Evolutionary conservation across 345 rosid genomes (phyloP).

Genomic region (Zanthoxylum bungeanum): DNA sequence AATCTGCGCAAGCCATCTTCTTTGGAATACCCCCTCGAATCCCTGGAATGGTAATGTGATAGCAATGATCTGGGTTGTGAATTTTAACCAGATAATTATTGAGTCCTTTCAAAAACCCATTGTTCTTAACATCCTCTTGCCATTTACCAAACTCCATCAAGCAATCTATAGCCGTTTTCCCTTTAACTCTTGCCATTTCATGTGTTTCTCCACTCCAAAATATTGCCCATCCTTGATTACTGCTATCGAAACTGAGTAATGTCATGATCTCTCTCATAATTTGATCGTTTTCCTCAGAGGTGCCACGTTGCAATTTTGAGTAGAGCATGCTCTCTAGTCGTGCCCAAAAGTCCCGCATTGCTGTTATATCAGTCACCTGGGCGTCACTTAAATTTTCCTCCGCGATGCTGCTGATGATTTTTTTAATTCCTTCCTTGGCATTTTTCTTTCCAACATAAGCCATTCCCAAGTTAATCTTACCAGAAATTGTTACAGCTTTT

Average conservation of each 20-base stretch:
- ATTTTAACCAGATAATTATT: background rate
- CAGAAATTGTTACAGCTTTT: slow-evolving; percentile 3
- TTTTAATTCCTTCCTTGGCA: slow-evolving; percentile 14
- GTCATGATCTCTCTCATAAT: slow-evolving; percentile 33
- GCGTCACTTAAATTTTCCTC: slow-evolving; percentile 18
- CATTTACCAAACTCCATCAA: background rate
- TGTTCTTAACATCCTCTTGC: background rate
- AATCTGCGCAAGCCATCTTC: slow-evolving; percentile 28
- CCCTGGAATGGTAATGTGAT: slow-evolving; percentile 29
- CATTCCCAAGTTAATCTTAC: slow-evolving; percentile 19
- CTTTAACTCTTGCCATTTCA: slow-evolving; percentile 21
- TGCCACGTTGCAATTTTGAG: slow-evolving; percentile 26
- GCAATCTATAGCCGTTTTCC: background rate
- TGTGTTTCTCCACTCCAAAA: slow-evolving; percentile 6
- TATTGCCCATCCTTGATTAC: slow-evolving; percentile 34
- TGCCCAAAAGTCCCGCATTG: slow-evolving; percentile 35
- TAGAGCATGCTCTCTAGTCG: slow-evolving; percentile 37
- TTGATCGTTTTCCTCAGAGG: slow-evolving; percentile 11
- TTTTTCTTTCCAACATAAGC: slow-evolving; percentile 35
- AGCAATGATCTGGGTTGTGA: slow-evolving; percentile 26
- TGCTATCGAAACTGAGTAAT: slow-evolving; percentile 30
- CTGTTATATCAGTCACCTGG: slow-evolving; percentile 5
- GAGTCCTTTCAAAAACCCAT: slow-evolving; percentile 14
- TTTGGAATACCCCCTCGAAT: slow-evolving; percentile 24
- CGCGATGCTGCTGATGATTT: background rate